Conservation (phyloP, 2,329 filamentous ascomycete species). For the Stylonectria norvegica region DNA sequence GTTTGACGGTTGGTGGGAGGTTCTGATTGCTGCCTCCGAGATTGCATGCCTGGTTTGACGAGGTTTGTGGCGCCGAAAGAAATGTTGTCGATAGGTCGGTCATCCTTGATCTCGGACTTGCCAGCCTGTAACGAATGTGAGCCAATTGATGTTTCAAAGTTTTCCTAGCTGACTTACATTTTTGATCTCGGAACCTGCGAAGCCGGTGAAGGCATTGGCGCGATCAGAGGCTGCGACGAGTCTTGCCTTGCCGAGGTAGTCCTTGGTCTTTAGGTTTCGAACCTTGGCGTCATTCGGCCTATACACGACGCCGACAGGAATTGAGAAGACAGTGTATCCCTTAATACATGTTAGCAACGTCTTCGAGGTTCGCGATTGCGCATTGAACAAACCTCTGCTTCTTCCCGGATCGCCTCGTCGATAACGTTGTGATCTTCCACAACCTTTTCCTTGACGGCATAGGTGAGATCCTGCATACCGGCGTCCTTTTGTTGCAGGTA, state of each 20-base stretch:
- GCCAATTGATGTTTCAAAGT: conserved; percentile 3
- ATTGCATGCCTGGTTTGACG: conserved; percentile 79
- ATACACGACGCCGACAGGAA: conserved; percentile 93
- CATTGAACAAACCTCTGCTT: conserved; percentile 68
- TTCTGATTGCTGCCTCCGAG: conserved; percentile 80
- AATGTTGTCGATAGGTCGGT: conserved; percentile 76
- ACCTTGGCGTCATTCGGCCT: conserved; percentile 96
- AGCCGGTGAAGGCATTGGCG: conserved; percentile 76
- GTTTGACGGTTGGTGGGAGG: conserved; percentile 74
- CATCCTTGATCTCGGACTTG: conserved; percentile 62
- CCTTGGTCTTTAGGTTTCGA: conserved; percentile 95
- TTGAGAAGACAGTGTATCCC: conserved; percentile 98
- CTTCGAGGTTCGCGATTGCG: not conserved
- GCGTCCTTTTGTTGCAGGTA: conserved; percentile 89
- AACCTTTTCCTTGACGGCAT: conserved; percentile 91
- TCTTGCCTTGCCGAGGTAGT: conserved; percentile 94
- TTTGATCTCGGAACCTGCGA: conserved; percentile 75
- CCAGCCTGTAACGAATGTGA: conserved; percentile 40
- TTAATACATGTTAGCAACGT: too few species aligned
- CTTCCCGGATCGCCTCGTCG: conserved; percentile 90
- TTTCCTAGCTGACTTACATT: conserved; percentile 48
- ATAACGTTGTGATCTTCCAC: conserved; percentile 97
- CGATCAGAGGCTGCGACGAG: conserved; percentile 85
- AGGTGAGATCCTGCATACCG: conserved; percentile 86
- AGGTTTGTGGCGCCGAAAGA: conserved; percentile 92